Percentiles rank a stretch among this genome's conserved stretches.
phyloP scores from a whole-genome alignment of 2,329 filamentous ascomycete species.

The Huntiella omanensis region DNA sequence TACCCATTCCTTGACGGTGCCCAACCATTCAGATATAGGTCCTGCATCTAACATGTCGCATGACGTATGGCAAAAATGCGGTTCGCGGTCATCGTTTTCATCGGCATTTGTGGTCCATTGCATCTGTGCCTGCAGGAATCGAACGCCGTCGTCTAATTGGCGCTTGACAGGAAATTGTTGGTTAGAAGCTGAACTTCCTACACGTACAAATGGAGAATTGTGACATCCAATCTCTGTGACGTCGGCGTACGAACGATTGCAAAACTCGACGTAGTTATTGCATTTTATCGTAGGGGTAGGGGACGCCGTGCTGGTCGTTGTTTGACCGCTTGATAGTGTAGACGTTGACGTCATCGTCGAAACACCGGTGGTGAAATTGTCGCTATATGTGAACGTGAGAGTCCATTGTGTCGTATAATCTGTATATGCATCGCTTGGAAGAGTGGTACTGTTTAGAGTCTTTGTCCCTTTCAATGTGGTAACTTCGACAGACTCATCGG shows the following conservation, averaged over 20 bases:
- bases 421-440: constrained; percentile 27
- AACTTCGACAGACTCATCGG: constrained; percentile 14
- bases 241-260: constrained; percentile 58
- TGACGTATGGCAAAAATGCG: constrained; percentile 68
- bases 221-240: constrained; percentile 62
- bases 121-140: constrained; percentile 44
- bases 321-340: constrained; percentile 21
- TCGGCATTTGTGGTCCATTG: constrained; percentile 32
- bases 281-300: constrained; percentile 59
- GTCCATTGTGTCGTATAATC: constrained; percentile 26
- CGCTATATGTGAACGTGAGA: constrained; percentile 12
- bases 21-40: constrained; percentile 55
- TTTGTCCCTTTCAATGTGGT: constrained; percentile 22
- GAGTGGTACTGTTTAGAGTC: constrained; percentile 21
- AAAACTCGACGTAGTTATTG: constrained; percentile 64
- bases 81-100: constrained; percentile 24
- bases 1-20: constrained; percentile 53
- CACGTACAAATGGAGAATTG: constrained; percentile 59
- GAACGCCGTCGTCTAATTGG: constrained; percentile 62
- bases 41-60: constrained; percentile 71
- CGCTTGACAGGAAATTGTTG: constrained; percentile 47
- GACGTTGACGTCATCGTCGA: constrained; percentile 20
- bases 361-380: constrained; percentile 15
- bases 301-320: constrained; percentile 23
- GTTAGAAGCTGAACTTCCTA: constrained; percentile 57